Conservation (phyloP, 192 early-diverging fungal genomes). For the Backusella australiensis region DNA sequence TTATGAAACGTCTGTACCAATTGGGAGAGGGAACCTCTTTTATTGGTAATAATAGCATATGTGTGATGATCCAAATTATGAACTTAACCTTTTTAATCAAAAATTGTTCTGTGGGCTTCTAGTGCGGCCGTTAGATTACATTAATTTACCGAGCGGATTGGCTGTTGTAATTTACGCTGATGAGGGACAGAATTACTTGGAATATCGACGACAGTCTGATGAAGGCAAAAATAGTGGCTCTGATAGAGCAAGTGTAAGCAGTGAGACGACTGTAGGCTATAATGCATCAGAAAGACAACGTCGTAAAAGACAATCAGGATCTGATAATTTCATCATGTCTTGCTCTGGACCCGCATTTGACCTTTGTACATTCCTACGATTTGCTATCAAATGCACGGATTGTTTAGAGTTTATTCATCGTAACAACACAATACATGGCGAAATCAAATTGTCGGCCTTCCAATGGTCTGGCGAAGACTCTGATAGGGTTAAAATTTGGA, state of each 20-base stretch:
- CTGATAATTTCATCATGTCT: neutral
- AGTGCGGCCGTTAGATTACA: conserved; percentile 28
- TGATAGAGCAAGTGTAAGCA: neutral
- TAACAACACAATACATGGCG: conserved; percentile 28
- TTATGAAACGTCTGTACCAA: conserved; percentile 25
- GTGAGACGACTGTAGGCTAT: neutral
- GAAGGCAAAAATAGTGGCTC: neutral
- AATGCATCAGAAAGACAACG: neutral
- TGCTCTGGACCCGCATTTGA: conserved; percentile 14
- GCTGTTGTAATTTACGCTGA: conserved; percentile 28
- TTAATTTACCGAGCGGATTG: conserved; percentile 18
- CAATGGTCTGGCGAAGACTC: conserved; percentile 25
- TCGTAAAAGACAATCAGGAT: neutral
- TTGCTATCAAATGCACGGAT: conserved; percentile 33
- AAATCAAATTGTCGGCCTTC: conserved; percentile 24
- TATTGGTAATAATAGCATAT: conserved; percentile 20
- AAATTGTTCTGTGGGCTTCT: neutral
- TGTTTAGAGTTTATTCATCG: conserved; percentile 36
- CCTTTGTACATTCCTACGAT: conserved; percentile 27
- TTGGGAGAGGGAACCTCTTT: conserved; percentile 23
- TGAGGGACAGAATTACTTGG: conserved; percentile 22
- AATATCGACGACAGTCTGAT: conserved; percentile 11
- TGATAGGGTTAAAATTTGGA: conserved; percentile 20
- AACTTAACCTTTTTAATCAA: neutral
- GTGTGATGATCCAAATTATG: neutral